These are phyloP conservation scores for Quercus glauca DNA, from an alignment of 306 rosid species.

Conservation along the genomic window DNA sequence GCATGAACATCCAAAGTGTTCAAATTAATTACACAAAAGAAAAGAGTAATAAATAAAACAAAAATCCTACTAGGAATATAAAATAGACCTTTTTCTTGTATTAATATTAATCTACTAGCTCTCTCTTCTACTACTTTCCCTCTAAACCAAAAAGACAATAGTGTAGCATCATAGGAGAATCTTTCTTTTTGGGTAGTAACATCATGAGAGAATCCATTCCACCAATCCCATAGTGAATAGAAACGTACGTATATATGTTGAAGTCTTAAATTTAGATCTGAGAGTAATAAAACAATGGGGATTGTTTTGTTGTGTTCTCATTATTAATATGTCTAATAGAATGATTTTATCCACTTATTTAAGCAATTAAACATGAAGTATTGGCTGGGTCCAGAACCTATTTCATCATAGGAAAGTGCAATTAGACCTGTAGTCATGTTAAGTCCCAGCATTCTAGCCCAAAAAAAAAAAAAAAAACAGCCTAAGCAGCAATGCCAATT, in stretches of 20 bases:
- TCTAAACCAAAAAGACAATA: not conserved
- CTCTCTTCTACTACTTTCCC: not conserved
- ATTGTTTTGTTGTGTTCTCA: not conserved
- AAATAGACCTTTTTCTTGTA: not conserved
- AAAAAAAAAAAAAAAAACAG: too few relatives aligned
- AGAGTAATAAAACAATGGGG: not conserved
- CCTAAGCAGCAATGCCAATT: too few relatives aligned
- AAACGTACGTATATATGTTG: not conserved
- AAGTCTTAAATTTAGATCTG: not conserved
- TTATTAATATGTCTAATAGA: too few relatives aligned
- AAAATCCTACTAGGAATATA: not conserved
- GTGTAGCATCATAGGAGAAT: not conserved
- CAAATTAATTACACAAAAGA: not conserved
- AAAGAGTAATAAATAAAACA: not conserved
- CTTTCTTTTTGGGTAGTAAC: not conserved
- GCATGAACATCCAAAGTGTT: not conserved
- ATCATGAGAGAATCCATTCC: not conserved
- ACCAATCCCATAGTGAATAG: not conserved
- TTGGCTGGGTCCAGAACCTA: too few relatives aligned
- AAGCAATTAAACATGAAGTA: too few relatives aligned
- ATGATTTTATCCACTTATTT: too few relatives aligned
- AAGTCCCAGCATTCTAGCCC: too few relatives aligned
- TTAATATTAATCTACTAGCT: not conserved
- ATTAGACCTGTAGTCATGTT: too few relatives aligned
- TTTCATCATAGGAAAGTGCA: too few relatives aligned